Percentiles rank a stretch among this genome's conserved stretches.
These are phyloP conservation scores for Gnomoniopsis sp. DNA, from an alignment of 2,329 filamentous ascomycete genomes.

Conservation along the genomic window DNA sequence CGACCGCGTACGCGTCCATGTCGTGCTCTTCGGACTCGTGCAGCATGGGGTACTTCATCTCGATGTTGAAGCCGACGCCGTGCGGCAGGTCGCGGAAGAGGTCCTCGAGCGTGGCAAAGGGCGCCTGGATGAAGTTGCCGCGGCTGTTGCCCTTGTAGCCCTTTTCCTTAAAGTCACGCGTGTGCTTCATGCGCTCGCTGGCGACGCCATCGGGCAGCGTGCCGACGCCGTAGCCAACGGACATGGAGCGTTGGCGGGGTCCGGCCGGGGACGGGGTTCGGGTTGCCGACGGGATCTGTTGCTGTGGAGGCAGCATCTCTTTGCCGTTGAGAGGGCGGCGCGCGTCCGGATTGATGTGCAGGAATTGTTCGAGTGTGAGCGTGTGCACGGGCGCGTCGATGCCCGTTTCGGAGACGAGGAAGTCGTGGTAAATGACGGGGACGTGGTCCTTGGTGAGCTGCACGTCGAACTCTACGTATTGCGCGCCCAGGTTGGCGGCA, in stretches of 20 bases:
- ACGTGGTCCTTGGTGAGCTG: constrained; percentile 99
- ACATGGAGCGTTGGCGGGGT: constrained; percentile 48
- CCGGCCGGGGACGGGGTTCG: constrained; percentile 17
- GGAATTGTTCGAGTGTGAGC: constrained; percentile 89
- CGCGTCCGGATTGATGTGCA: constrained; percentile 71
- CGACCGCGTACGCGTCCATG: constrained; percentile 94
- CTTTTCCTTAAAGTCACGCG: constrained; percentile 87
- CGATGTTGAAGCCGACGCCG: constrained; percentile 92
- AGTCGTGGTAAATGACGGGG: constrained; percentile 97
- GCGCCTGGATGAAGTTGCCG: constrained; percentile 91
- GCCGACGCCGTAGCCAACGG: constrained; percentile 48
- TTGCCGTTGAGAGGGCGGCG: constrained; percentile 44
- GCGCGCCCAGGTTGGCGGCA: constrained; percentile 84
- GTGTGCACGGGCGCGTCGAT: constrained; percentile 96
- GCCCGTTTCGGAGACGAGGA: constrained; percentile 94
- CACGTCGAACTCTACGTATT: constrained; percentile 78
- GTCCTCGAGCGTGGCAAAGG: constrained; percentile 92
- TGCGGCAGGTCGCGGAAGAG: constrained; percentile 83
- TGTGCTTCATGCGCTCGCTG: constrained; percentile 93
- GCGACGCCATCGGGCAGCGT: constrained; percentile 30
- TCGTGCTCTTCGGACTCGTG: constrained; percentile 92
- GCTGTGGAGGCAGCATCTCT: constrained; percentile 27
- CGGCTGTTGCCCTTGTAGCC: constrained; percentile 95
- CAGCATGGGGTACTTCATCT: constrained; percentile 99
- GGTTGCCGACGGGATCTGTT: constrained; percentile 21